Percentiles rank a stretch among this genome's conserved stretches.
phyloP scores from a whole-genome alignment of 768 basidiomycete genomes.

The Punctularia strigosozonata region DNA sequence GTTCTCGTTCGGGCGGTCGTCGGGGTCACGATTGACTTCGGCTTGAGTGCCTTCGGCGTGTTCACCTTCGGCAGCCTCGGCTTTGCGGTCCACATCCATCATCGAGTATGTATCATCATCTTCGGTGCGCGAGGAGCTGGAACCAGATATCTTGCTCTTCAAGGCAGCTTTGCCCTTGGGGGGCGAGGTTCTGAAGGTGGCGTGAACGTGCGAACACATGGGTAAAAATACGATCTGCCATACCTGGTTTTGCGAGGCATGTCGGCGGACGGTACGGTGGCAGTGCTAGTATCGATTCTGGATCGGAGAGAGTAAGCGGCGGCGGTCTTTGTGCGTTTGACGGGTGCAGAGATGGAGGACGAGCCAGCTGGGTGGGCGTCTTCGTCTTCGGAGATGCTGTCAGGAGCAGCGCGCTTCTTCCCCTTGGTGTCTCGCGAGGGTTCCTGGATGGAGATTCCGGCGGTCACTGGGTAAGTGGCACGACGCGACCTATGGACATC shows the following conservation, averaged over 20 bases:
- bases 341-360: constrained; percentile 31
- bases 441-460: constrained; percentile 62
- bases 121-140: constrained; percentile 51
- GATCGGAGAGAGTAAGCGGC: constrained; percentile 60
- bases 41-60: constrained; percentile 32
- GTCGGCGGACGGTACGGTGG: constrained; percentile 27
- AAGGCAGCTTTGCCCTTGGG: constrained; percentile 48
- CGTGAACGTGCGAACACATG: constrained; percentile 6
- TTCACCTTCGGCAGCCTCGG: constrained; percentile 32
- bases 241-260: constrained; percentile 76
- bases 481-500: constrained; percentile 42
- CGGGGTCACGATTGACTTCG: constrained; percentile 31
- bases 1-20: constrained; percentile 33
- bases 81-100: constrained; percentile 52
- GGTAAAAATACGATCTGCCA: constrained; percentile 7
- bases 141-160: constrained; percentile 48
- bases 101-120: constrained; percentile 75
- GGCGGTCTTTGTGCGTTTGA: constrained; percentile 49
- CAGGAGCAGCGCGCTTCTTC: constrained; percentile 84
- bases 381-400: constrained; percentile 60
- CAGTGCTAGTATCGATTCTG: constrained; percentile 26
- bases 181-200: constrained; percentile 28
- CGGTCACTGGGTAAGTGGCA: constrained; percentile 30
- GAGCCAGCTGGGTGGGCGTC: constrained; percentile 25
- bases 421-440: constrained; percentile 68